Base-by-base conservation (phyloP, 2,329 filamentous ascomycete species). In the Trichoderma atrobrunneum region DNA sequence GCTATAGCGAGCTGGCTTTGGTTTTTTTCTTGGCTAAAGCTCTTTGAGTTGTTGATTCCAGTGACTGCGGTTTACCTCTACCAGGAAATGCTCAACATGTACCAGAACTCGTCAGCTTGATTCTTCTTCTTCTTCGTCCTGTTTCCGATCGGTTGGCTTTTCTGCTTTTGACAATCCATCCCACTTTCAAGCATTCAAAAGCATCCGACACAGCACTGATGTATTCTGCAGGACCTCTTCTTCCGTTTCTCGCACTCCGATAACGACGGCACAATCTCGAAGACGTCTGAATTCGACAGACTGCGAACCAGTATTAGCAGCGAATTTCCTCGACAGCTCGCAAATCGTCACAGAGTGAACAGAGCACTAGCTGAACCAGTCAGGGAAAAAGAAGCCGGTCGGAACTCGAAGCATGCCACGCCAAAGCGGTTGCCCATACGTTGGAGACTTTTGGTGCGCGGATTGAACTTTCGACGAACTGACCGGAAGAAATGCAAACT, bases 391-490 rank as follows among this genome's bases (percentile, higher is more conserved):
- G 11, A 24, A 54, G 48, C 21, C 5, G 2, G 48, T 21, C n/a
- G n/a, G 48, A 24, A 0, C n/a, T 54, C 3, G 0, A 54, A 54
- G 48, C 5, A 24, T 54, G 2, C 48, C 5, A 54, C 48, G 5
- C 0, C 11, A 7, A 24, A 14, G 0, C 21, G 5, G 21, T 21
- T 51, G 11, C 10, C n/a, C 2, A 5, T 24, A 1, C 48, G 5
- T 1, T 24, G 10, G 43, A 51, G 43, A 1, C 10, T 24, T 51
- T 51, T 1, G 48, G 0, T 14, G n/a, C 48, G 48, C 10, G 2
- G n/a, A 51, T 51, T 51, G n/a, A 21, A 21, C 11, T n/a, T 12
- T 14, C 5, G 18, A 54, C 5, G 2, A 1, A 1, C 21, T 24
- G n/a, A 24, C 21, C n/a, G 0, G 10, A 54, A 0, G 10, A 43